Evolutionary conservation across 148 eudicot species (phyloP).

Genomic region (Vaccinium corymbosum): DNA sequence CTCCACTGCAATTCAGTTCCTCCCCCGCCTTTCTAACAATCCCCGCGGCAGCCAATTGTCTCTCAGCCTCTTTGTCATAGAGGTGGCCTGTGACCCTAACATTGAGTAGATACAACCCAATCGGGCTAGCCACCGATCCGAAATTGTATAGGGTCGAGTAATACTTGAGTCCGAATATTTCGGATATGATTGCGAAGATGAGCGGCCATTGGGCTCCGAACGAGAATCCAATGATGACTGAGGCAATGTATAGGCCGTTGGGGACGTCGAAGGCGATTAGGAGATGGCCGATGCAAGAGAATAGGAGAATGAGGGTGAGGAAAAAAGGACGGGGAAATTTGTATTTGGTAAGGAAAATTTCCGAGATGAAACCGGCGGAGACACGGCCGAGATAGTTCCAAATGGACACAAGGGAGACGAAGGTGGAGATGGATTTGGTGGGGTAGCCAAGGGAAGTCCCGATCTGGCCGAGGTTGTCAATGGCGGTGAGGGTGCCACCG

Average conservation of each 20-base stretch:
- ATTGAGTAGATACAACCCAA: conserved; percentile 33
- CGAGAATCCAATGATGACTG: conserved; percentile 29
- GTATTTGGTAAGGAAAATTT: conserved; percentile 25
- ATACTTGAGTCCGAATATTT: conserved; percentile 34
- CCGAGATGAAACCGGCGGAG: conserved; percentile 27
- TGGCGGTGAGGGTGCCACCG: conserved; percentile 41
- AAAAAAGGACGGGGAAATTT: conserved; percentile 28
- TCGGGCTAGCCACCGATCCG: conserved; percentile 35
- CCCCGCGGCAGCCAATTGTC: conserved; percentile 24
- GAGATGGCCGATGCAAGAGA: conserved; percentile 31
- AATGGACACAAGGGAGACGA: conserved; percentile 30
- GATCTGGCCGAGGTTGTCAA: conserved; percentile 41
- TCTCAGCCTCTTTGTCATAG: conserved; percentile 33
- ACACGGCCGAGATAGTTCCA: conserved; percentile 40
- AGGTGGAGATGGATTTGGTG: conserved; percentile 21
- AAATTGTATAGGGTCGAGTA: conserved; percentile 39
- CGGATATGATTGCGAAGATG: conserved; percentile 35
- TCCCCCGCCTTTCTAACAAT: conserved; percentile 13
- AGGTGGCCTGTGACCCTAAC: conserved; percentile 29
- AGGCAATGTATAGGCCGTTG: conserved; percentile 31
- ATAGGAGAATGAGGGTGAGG: conserved; percentile 23
- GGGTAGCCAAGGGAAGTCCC: conserved; percentile 33
- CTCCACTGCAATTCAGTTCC: conserved; percentile 32
- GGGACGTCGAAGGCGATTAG: conserved; percentile 31
- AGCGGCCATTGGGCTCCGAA: conserved; percentile 35